Evolutionary conservation across 345 rosid genomes (phyloP), one percentile per base, ranked within the genome.

Genomic region (Crucihimalaya himalaica): DNA sequence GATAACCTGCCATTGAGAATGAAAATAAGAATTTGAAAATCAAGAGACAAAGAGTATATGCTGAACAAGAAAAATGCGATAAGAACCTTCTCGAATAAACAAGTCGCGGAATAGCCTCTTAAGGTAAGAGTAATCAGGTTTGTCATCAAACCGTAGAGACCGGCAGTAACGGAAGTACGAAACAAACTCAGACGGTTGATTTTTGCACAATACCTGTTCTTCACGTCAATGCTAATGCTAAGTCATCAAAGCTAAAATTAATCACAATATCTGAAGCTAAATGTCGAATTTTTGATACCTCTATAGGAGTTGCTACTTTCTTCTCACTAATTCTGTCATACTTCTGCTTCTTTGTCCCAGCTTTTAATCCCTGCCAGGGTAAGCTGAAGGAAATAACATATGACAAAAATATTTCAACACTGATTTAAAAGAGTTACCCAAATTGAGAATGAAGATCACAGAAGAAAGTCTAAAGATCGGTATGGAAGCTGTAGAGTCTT

Each of bases 341-440:
- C 61, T 89, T 89, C 78, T 89, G 96, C 80, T 86, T 86, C 81
- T 89, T 89, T 12, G 96, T 89, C 72, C 89, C 96, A 62, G 96
- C 96, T 79, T 81, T 89, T 75, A 89, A 62, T 62, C 96, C 92
- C 39, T 89, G 96, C 96, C 96, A 89, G 4, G 96, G 96, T 70
- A 87, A 88, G 77, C 92, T 89, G 79, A 75, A 53, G 60, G 64
- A 68, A 64, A 46, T 57, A 72, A 64, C 68, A 56, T 70, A 67
- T 32, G 8, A n/a, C 8, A 32, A 51, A 63, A 54, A 47, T 37
- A 18, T 58, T 57, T 5, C 62, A 18, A 9, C 42, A 23, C 45
- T 62, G 15, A 18, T 31, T 21, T 6, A 10, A 45, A 48, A 59
- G 16, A 19, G 10, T 25, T 20, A 68, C 37, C 45, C 75, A 68